These are phyloP conservation scores for Candida patagonica DNA, from an alignment of 805 yeast species.

Conservation along the genomic window DNA sequence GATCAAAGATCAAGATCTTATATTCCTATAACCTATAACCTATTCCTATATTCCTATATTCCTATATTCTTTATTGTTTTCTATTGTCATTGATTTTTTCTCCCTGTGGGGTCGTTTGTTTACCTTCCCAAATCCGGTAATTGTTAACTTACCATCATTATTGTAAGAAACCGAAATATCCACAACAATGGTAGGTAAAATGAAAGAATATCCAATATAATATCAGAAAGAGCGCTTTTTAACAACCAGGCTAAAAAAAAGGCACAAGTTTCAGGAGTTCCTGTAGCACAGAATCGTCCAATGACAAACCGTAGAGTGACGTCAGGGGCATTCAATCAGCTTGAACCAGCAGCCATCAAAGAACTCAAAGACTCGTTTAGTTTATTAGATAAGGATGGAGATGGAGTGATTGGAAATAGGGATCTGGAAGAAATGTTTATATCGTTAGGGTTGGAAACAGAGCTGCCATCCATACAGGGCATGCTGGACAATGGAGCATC, in stretches of 20 bases:
- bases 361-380: conserved; percentile 69
- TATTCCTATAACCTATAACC: too few species aligned
- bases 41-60: too few species aligned
- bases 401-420: conserved; percentile 35
- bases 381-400: conserved; percentile 72
- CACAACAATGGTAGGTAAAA: conserved; percentile 2
- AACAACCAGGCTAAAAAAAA: conserved; percentile 4
- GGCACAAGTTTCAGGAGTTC: conserved; percentile 3
- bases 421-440: conserved; percentile 42
- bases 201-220: background rate
- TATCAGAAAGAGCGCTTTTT: too few species aligned
- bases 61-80: too few species aligned
- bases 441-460: conserved; percentile 29
- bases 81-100: background rate
- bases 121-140: conserved; percentile 2
- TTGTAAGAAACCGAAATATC: background rate
- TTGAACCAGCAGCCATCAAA: conserved; percentile 54
- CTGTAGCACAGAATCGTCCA: background rate
- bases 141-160: background rate
- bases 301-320: conserved; percentile 7
- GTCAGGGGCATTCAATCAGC: conserved; percentile 31
- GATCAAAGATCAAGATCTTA: too few species aligned
- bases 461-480: conserved; percentile 33
- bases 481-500: conserved; percentile 40
- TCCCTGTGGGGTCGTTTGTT: background rate